phyloP scores from a whole-genome alignment of 2,329 filamentous ascomycete species.

The Epichloe gansuensis region DNA sequence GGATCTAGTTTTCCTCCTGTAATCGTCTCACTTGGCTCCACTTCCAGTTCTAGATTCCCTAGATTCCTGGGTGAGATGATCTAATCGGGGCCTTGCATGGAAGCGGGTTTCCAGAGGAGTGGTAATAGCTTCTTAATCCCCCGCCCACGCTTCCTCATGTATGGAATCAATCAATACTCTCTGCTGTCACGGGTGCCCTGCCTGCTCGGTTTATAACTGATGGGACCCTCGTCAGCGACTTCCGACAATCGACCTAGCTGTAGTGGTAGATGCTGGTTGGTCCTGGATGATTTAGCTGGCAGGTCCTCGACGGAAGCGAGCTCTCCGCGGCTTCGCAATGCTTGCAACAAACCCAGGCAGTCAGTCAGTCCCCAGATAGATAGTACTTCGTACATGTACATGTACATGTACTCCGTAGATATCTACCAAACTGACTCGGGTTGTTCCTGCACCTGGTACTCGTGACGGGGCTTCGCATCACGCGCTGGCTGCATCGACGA shows the following conservation, averaged over 20 bases:
- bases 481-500: no score
- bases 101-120: not conserved
- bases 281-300: not conserved
- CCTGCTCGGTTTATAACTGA: no score
- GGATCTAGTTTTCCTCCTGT: not conserved
- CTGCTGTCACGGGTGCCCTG: no score
- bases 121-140: not conserved
- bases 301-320: not conserved
- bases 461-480: no score
- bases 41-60: not conserved
- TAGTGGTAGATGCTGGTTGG: not conserved
- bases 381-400: no score
- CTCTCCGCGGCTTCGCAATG: not conserved
- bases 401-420: not conserved
- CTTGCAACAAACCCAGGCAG: not conserved
- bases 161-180: not conserved
- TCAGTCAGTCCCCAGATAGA: no score
- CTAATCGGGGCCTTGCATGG: not conserved
- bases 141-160: not conserved
- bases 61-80: not conserved
- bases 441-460: no score
- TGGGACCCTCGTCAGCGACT: no score
- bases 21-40: not conserved
- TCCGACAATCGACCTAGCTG: no score
- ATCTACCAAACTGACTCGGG: no score